Evolutionary conservation across 306 rosid species (phyloP).

Genomic region (Prosopis cineraria): DNA sequence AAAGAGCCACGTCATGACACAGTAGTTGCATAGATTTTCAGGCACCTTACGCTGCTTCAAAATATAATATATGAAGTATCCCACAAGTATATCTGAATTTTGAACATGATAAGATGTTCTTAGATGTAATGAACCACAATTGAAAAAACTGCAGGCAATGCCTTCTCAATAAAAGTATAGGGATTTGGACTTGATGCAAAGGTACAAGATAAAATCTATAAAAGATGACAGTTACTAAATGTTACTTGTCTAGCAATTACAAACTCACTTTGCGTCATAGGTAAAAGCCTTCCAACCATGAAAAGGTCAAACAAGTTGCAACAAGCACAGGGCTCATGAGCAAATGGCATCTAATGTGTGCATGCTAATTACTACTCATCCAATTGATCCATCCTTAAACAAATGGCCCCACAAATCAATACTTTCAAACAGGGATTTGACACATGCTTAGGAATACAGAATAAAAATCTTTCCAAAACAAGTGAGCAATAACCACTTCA

Average conservation of each 20-base stretch:
- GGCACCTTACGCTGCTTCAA: slow-evolving; percentile 86
- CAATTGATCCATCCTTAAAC: not conserved
- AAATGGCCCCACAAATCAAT: not conserved
- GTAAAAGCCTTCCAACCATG: not conserved
- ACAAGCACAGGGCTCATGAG: not conserved
- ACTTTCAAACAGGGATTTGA: not conserved
- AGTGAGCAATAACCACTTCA: not conserved
- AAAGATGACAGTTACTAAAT: not conserved
- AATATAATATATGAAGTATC: slow-evolving; percentile 68
- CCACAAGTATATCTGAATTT: slow-evolving; percentile 85
- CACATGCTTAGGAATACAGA: not conserved
- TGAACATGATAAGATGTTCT: slow-evolving; percentile 1
- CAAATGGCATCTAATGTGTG: not conserved
- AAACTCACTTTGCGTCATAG: not conserved
- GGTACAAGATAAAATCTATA: slow-evolving; percentile 8
- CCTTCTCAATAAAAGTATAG: not conserved
- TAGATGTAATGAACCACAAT: not conserved
- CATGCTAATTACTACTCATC: not conserved
- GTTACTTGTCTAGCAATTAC: not conserved
- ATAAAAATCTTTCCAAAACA: not conserved
- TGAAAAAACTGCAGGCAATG: slow-evolving; percentile 13
- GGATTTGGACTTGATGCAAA: not conserved
- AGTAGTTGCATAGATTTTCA: slow-evolving; percentile 53
- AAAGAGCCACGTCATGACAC: slow-evolving; percentile 81
- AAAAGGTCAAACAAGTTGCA: slow-evolving; percentile 11